phyloP scores from a whole-genome alignment of 2,329 filamentous ascomycete species.

The Chrysoporthe austroafricana region DNA sequence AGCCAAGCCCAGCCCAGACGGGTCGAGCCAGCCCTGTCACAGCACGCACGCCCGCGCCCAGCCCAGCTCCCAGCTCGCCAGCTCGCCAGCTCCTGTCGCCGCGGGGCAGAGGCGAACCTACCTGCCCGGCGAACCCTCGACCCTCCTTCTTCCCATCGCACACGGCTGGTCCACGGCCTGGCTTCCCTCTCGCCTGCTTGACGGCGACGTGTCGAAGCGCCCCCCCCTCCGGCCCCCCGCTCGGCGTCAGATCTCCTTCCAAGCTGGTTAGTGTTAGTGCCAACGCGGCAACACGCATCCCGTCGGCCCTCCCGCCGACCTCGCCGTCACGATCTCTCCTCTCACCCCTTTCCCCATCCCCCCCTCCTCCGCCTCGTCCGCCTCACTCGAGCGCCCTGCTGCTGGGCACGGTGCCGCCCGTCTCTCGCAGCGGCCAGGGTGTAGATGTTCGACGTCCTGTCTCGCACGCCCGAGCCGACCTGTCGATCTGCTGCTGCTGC shows the following conservation, averaged over 20 bases:
- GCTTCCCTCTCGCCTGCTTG: not conserved
- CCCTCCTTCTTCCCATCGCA: not conserved
- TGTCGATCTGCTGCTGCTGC: constrained; percentile 6
- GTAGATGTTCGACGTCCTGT: constrained; percentile 9
- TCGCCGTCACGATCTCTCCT: not conserved
- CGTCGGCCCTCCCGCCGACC: not conserved
- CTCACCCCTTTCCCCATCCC: not conserved
- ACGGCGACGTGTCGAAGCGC: constrained; percentile 8
- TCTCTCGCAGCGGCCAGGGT: constrained; percentile 3
- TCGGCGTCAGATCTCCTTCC: not conserved
- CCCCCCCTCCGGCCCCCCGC: not conserved
- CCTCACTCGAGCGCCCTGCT: constrained; percentile 4
- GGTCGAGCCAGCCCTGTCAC: too few species aligned
- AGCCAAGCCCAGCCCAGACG: too few species aligned
- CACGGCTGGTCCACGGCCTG: not conserved
- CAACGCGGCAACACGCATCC: constrained; percentile 3
- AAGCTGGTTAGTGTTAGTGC: constrained; percentile 1
- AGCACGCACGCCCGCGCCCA: too few species aligned
- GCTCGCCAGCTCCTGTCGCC: too few species aligned
- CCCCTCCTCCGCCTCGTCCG: not conserved
- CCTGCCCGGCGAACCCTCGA: too few species aligned
- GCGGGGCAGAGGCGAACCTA: too few species aligned
- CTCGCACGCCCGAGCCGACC: not conserved
- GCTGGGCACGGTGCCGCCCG: constrained; percentile 18
- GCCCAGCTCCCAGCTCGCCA: too few species aligned